Evolutionary conservation across 1,139 yeast species (phyloP), one percentile per base, ranked within the genome.

Genomic region (Insectozyma bohioensis): DNA sequence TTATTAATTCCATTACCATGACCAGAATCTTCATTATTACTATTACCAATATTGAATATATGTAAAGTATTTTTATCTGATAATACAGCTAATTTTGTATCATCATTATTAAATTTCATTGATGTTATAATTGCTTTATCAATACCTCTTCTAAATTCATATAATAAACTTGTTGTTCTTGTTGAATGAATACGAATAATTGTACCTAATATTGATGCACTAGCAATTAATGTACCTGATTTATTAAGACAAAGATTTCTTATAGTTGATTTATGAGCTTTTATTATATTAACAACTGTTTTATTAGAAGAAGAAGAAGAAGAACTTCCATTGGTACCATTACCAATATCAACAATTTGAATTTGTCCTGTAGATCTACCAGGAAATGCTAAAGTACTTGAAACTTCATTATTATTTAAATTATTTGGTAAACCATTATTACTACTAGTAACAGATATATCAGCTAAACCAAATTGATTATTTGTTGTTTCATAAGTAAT

Each of bases 1-100:
- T 26, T 26, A 40, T 48, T 46, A n/a, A 5, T 20, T 12, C 19
- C 16, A 30, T 7, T 14, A 30, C 22, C 13, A 23, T 12, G 6
- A 16, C 15, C n/a, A 6, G 23, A 12, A 17, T 33, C 29, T 10
- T 28, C 11, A 5, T 5, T 4, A 30, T 13, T 15, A 24, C 16
- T 12, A 9, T 36, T 36, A 7, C 31, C 30, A 14, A 81, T 61
- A 48, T 81, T 84, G 58, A 79, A 92, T 5, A 92, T 75, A 59
- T 92, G 98, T 36, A 92, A 61, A 1, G 97, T 92, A 46, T 78
- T 82, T 54, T 92, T 92, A 58, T 87, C 96, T 10, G 95, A 83
- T 21, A 92, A 65, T 3, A 87, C 90, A 0, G 97, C 97, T 34
- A 92, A 63, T 46, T 79, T 76, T 6, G 79, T 58, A 32, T 86